Conservation (phyloP, 148 eudicot species). For the Polygonum maritimum region DNA sequence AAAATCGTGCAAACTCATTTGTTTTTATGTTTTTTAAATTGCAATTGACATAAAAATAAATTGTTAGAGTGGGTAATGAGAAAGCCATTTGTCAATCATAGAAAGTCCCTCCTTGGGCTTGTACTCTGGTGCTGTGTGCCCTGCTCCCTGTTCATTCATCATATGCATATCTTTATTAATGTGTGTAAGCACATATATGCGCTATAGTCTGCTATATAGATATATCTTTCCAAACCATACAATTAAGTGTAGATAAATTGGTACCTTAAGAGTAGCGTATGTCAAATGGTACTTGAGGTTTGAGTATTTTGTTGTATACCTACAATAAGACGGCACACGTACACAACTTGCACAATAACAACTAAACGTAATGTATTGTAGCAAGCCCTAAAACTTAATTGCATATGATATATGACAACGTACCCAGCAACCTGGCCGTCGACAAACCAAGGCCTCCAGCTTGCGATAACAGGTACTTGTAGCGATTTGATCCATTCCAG, state of each 20-base stretch:
- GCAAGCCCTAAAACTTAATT: too few species aligned
- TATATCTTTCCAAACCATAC: too few species aligned
- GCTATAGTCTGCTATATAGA: too few species aligned
- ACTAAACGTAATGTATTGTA: too few species aligned
- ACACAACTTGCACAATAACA: too few species aligned
- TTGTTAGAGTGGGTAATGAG: background rate
- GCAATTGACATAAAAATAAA: too few species aligned
- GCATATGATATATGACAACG: background rate
- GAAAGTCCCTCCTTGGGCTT: conserved; percentile 32
- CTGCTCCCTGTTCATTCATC: conserved; percentile 36
- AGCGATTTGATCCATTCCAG: conserved; percentile 10
- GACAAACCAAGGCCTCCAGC: conserved; percentile 16
- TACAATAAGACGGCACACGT: conserved; percentile 5
- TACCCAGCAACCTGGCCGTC: conserved; percentile 20
- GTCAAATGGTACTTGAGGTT: conserved; percentile 21
- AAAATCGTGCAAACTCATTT: too few species aligned
- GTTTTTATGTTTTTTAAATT: too few species aligned
- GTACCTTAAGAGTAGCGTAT: conserved; percentile 32
- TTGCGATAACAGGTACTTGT: background rate
- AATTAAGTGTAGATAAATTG: too few species aligned
- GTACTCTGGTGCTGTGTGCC: conserved; percentile 48
- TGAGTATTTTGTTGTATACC: conserved; percentile 22
- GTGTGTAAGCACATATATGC: too few species aligned
- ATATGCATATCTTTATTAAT: too few species aligned
- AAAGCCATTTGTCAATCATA: conserved; percentile 40